phyloP scores from a whole-genome alignment of 2,329 filamentous ascomycete species.

The Microcyclospora pomicola region DNA sequence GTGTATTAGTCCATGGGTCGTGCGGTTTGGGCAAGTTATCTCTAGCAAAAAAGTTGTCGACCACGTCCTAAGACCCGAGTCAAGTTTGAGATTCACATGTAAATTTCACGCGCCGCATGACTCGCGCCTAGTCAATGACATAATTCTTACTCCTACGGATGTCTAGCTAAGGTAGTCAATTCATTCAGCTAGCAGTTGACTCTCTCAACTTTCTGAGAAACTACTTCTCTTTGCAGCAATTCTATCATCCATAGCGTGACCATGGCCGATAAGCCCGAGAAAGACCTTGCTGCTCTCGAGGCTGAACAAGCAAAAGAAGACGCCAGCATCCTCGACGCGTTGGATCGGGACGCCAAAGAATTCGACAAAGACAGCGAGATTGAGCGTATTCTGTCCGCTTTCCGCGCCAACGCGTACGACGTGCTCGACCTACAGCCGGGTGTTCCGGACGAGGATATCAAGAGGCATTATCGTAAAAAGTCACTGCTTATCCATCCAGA shows the following conservation, averaged over 20 bases:
- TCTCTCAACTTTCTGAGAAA: neutral
- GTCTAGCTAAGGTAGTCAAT: too few species aligned
- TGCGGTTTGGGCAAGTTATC: too few species aligned
- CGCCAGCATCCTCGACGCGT: conserved; percentile 61
- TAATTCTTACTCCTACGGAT: too few species aligned
- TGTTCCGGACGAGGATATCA: conserved; percentile 92
- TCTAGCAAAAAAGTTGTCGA: too few species aligned
- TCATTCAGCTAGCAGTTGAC: too few species aligned
- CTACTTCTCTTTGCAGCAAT: neutral
- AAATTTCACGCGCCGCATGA: too few species aligned
- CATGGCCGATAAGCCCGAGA: conserved; percentile 14
- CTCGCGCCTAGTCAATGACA: too few species aligned
- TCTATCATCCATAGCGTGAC: too few species aligned
- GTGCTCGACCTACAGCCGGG: conserved; percentile 92
- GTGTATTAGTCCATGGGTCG: too few species aligned
- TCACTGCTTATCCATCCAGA: conserved; percentile 98
- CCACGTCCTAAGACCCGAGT: too few species aligned
- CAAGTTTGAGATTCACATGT: too few species aligned
- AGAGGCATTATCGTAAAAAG: conserved; percentile 84
- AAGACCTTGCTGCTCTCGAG: conserved; percentile 16
- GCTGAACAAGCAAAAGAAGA: conserved; percentile 32
- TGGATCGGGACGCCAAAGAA: conserved; percentile 76
- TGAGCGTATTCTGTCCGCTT: conserved; percentile 81
- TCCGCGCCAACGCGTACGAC: conserved; percentile 74
- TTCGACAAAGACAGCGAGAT: conserved; percentile 91